A percentile compares a stretch with the other conserved stretches of the same genome.
Evolutionary conservation across 805 yeast genomes (phyloP).

Genomic region (Ascoidea tarda): DNA sequence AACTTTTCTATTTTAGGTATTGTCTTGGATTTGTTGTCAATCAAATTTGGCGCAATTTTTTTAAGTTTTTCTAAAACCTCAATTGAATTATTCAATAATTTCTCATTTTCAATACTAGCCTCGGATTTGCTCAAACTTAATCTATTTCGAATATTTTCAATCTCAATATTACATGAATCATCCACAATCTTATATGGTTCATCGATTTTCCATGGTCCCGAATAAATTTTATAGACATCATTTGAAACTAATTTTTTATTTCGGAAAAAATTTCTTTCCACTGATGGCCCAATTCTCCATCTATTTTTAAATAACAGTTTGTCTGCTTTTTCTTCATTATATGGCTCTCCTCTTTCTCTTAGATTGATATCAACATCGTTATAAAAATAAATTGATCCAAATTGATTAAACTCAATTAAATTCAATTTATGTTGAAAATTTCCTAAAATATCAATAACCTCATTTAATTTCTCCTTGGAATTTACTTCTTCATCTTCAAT

Average conservation of each 20-base stretch:
- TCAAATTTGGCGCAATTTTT: conserved; percentile 39
- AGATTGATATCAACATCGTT: conserved; percentile 41
- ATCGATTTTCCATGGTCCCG: conserved; percentile 68
- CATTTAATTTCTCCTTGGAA: conserved; percentile 33
- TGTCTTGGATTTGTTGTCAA: conserved; percentile 19
- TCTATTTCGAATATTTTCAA: conserved; percentile 43
- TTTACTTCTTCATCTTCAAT: conserved; percentile 36
- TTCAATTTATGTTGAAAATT: conserved; percentile 47
- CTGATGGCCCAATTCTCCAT: conserved; percentile 88
- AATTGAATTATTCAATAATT: conserved; percentile 32
- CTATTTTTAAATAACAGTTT: conserved; percentile 33
- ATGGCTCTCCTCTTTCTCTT: conserved; percentile 24
- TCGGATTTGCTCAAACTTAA: conserved; percentile 41
- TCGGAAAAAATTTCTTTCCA: conserved; percentile 68
- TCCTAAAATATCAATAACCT: conserved; percentile 60
- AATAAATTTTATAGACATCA: conserved; percentile 29
- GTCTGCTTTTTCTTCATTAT: conserved; percentile 47
- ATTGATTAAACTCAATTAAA: conserved; percentile 46
- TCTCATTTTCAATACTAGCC: conserved; percentile 28
- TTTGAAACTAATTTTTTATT: conserved; percentile 40
- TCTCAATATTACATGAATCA: conserved; percentile 51
- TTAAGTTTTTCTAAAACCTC: conserved; percentile 48
- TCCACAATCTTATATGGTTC: conserved; percentile 49
- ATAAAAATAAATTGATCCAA: conserved; percentile 73
- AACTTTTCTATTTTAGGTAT: conserved; percentile 51